Conservation (phyloP, 2,329 filamentous ascomycete genomes). For the Monosporascus sp. region DNA sequence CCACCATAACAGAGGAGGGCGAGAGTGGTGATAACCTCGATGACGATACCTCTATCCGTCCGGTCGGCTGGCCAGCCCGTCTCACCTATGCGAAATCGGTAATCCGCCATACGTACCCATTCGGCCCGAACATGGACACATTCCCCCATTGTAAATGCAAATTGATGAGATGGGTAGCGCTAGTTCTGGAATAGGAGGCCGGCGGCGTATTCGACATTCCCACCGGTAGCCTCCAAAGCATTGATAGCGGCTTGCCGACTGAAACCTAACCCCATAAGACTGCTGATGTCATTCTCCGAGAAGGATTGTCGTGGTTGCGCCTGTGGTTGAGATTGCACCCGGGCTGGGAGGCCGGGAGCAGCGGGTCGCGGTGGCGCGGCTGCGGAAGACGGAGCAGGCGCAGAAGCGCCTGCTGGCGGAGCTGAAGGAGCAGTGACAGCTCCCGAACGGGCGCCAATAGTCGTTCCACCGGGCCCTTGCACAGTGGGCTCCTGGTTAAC, state of each 20-base stretch:
- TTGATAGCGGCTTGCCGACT: slow-evolving; percentile 69
- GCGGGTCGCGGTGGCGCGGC: slow-evolving; percentile 20
- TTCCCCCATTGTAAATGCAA: slow-evolving; percentile 4
- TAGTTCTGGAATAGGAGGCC: slow-evolving; percentile 63
- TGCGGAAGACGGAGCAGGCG: slow-evolving; percentile 15
- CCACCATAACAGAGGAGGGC: no score
- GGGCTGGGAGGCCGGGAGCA: slow-evolving; percentile 19
- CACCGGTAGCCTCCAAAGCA: slow-evolving; percentile 75
- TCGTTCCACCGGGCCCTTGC: slow-evolving; percentile 79
- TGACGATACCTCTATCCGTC: no score
- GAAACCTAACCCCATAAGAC: slow-evolving; percentile 73
- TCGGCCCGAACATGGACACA: background rate
- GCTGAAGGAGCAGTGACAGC: slow-evolving; percentile 57
- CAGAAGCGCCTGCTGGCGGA: slow-evolving; percentile 20
- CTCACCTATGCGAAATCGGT: background rate
- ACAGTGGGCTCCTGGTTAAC: slow-evolving; percentile 77
- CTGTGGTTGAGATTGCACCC: slow-evolving; percentile 16
- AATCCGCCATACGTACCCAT: background rate
- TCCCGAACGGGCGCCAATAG: slow-evolving; percentile 78
- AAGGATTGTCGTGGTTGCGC: slow-evolving; percentile 29
- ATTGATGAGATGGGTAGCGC: slow-evolving; percentile 1
- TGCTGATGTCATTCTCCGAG: slow-evolving; percentile 64
- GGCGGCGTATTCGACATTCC: slow-evolving; percentile 85
- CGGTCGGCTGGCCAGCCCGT: background rate
- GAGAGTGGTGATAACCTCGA: no score